Evolutionary conservation across 108 stramenopile genomes (phyloP), one percentile per base, ranked within the genome.

Genomic region (Chaetoceros muelleri): DNA sequence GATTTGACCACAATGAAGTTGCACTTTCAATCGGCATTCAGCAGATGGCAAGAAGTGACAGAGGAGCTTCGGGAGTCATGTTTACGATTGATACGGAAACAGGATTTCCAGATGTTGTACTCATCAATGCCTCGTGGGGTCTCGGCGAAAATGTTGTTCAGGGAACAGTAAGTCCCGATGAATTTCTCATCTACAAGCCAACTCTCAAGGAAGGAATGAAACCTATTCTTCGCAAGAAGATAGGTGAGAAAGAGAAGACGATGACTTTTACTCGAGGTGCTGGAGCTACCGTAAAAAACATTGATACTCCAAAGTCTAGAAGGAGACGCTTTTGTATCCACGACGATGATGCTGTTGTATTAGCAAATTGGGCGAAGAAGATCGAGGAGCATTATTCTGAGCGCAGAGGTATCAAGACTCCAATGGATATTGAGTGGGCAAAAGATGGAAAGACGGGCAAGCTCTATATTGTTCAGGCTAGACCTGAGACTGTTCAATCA

Each of bases 361-460:
- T 71, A 51, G 69, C 69, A 3, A 58, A 49, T 26, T 71, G 65
- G 66, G 66, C 69, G 23, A 44, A 61, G 0, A 57, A 67, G 49
- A 75, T 75, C 26, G 74, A 75, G 27, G 58, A 75, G 17, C 70
- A 71, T 27, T 75, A 75, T 27, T 53, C 51, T 24, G 53, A 62
- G 44, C 53, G 51, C 28, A 63, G 59, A 46, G 69, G 69, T 0
- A 46, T 51, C 46, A 52, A 61, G 16, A 59, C 70, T 44, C 70
- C 74, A 26, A 71, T 71, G 66, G 74, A 75, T 55, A 75, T 75
- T 47, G 74, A 75, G 45, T 75, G 66, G 66, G 74, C 74, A 29
- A 71, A 71, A 19, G 74, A 75, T 50, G 61, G 61, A 17, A 52
- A 64, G 21, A 62, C 70, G 30, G 74, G 74, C 30, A 67, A 71